Base-by-base conservation (phyloP, 495 filamentous ascomycete species). In the Aspergillus leporis region DNA sequence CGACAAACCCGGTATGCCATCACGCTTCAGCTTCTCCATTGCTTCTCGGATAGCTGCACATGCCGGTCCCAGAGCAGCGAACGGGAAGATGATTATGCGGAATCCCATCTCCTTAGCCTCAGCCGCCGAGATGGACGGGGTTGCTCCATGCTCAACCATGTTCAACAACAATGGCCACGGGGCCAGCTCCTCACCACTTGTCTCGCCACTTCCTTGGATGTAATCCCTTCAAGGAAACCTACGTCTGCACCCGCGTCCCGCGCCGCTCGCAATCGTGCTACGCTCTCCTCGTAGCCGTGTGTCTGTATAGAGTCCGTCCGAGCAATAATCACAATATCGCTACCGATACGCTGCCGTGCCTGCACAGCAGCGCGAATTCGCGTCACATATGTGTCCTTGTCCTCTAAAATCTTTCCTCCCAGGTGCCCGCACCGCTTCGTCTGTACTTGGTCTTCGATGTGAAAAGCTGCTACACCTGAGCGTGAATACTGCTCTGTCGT, bases 371-470 rank as follows among this genome's bases (percentile, higher is more conserved):
- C 83, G 14, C 79, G 78, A 66, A 90, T 87, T 10, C 88, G 83
- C 8, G 77, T 76, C 19, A 77, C 66, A 67, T 81, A 91, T 10
- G 77, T 79, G 5, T 75, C 69, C 0, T 53, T 65, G 51, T 75
- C 69, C 46, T 90, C 87, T 21, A 90, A 74, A 45, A 83, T 75
- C 66, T 92, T 92, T 38, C 85, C 83, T 0, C 59, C 68, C 0
- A 89, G 75, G 57, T 88, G 84, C 2, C 86, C 86, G 70, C 85
- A 88, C 14, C 85, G 86, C 65, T 91, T 91, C 22, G 80, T 84
- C 56, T 78, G 75, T 14, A 89, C 80, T 65, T 91, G 87, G 75
- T 91, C 88, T 70, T 92, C 88, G 64, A 91, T 79, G 66, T 91
- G 87, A 59, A 90, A 78, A 34, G 76, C 89, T 4, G 88, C 88